A percentile compares a stretch with the other conserved stretches of the same genome.
phyloP scores from a whole-genome alignment of 495 filamentous ascomycete species.

The Xylona heveae region DNA sequence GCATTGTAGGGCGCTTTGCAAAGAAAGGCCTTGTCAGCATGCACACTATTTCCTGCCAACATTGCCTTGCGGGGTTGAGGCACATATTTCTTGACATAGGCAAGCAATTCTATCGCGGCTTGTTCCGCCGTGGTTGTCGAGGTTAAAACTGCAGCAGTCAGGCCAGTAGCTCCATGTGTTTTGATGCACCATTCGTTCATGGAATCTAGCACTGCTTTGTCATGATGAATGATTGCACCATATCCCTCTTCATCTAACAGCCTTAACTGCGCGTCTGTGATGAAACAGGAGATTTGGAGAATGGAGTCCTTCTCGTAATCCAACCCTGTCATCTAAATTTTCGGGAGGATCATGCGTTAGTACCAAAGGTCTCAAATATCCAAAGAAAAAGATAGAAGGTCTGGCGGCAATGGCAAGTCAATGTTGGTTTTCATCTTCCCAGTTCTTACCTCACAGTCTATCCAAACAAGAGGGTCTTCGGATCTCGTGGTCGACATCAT shows the following conservation, averaged over 20 bases:
- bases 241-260: slow-evolving; percentile 59
- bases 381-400: not conserved
- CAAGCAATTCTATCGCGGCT: slow-evolving; percentile 51
- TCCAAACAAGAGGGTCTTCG: slow-evolving; percentile 54
- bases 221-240: slow-evolving; percentile 60
- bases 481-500: slow-evolving; percentile 28
- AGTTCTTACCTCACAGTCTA: slow-evolving; percentile 60
- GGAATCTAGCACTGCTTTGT: slow-evolving; percentile 40
- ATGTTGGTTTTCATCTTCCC: not conserved
- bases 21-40: slow-evolving; percentile 74
- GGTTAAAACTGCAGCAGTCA: slow-evolving; percentile 52
- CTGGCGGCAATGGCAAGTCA: not conserved
- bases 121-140: slow-evolving; percentile 50
- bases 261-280: slow-evolving; percentile 62
- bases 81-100: slow-evolving; percentile 53
- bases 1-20: slow-evolving; percentile 45
- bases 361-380: not conserved
- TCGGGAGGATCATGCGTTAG: not conserved
- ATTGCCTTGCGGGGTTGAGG: slow-evolving; percentile 40
- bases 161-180: slow-evolving; percentile 44
- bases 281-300: slow-evolving; percentile 81
- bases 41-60: slow-evolving; percentile 81
- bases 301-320: slow-evolving; percentile 60
- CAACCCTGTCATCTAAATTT: slow-evolving; percentile 75
- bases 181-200: slow-evolving; percentile 50